A percentile compares a stretch with the other conserved stretches of the same genome.
These are phyloP conservation scores for Pseudogymnoascus sp. DNA, from an alignment of 2,329 filamentous ascomycete species.

Conservation along the genomic window DNA sequence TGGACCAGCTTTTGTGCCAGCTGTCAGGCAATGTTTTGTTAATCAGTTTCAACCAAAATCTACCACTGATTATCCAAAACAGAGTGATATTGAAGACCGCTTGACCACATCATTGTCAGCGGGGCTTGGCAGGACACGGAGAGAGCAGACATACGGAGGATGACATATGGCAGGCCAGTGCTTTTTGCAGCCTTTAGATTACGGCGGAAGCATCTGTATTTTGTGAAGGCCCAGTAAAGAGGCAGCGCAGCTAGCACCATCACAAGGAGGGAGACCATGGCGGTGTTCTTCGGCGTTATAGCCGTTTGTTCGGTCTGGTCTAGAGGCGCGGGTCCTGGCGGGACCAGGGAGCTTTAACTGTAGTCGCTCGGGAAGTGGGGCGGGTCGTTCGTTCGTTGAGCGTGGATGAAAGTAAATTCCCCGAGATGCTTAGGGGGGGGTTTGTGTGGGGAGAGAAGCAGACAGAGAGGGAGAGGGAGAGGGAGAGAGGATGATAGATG, in stretches of 20 bases:
- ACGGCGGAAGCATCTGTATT: constrained; percentile 28
- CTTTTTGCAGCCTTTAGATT: constrained; percentile 44
- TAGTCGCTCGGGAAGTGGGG: constrained; percentile 3
- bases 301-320: neutral
- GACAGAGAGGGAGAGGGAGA: neutral
- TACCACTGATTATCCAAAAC: constrained; percentile 47
- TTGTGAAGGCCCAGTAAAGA: constrained; percentile 19
- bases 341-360: neutral
- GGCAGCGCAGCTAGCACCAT: constrained; percentile 16
- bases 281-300: neutral
- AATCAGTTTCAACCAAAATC: constrained; percentile 48
- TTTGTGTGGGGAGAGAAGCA: neutral
- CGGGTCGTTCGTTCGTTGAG: neutral
- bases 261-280: constrained; percentile 20
- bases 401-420: neutral
- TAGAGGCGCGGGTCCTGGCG: neutral
- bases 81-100: constrained; percentile 42
- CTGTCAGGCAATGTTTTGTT: constrained; percentile 41
- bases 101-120: constrained; percentile 22
- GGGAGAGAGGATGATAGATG: neutral
- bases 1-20: constrained; percentile 49
- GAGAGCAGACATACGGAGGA: constrained; percentile 39
- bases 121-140: neutral
- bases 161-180: constrained; percentile 43
- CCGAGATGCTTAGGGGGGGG: neutral